Base-by-base conservation (phyloP, 441 rosid species). In the Heliophila coronopifolia region DNA sequence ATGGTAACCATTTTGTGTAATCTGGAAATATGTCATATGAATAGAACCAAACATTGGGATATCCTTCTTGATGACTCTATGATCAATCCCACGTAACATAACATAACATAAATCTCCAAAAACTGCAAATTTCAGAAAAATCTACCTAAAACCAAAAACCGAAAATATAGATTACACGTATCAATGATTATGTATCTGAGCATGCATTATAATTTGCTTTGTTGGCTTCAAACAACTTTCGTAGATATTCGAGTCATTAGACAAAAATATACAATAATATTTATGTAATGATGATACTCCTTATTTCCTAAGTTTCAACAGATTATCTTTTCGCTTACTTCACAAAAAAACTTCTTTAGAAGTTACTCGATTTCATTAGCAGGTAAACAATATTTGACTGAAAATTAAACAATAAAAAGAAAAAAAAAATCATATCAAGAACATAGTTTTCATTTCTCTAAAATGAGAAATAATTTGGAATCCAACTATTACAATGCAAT, bases 1-100 rank as follows among this genome's bases (percentile, higher is more conserved):
- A 19, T 97, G 97, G 37, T 82, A 85, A 73, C 75, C 66, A 45
- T 93, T 93, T 33, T 97, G 97, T 13, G 91, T 79, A 30, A 93
- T 86, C 0, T 96, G 84, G 67, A 89, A 84, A 57, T 69, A 72
- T 54, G 60, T 67, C 34, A 84, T 64, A 60, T 59, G 71, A 66
- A 80, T 40, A 12, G 79, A 69, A 35, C 73, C 75, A 25, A 34
- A 45, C 54, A 61, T 67, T 0, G 69, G 68, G 12, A 76, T 63
- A 42, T 58, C 82, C 61, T 71, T 78, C 68, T 50, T 50, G 22
- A 84, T 71, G 49, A 93, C 74, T 42, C 67, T 65, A 59, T 70
- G 68, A 70, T 89, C 93, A 40, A 93, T 75, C 38, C 69, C 83
- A 55, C 39, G 31, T 66, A 93, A 63, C 58, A 33, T 66, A 93